Evolutionary conservation across 805 yeast species (phyloP).

Genomic region (Candida fluviatilis): DNA sequence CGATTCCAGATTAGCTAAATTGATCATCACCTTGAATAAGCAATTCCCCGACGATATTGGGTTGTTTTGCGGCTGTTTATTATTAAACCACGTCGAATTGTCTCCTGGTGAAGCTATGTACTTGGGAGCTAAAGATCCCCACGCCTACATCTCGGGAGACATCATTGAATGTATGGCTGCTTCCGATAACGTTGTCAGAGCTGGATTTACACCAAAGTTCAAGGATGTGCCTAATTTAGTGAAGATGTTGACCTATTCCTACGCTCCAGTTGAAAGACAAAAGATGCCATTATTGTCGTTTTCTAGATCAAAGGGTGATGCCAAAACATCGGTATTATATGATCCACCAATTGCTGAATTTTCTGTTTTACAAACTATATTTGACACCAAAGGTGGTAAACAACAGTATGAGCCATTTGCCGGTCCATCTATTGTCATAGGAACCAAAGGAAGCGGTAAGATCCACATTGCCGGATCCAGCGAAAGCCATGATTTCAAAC

Average conservation of each 20-base stretch:
- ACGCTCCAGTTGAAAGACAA: slow-evolving; percentile 88
- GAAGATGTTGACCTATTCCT: slow-evolving; percentile 83
- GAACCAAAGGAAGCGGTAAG: slow-evolving; percentile 76
- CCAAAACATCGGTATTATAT: slow-evolving; percentile 57
- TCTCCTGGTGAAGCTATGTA: slow-evolving; percentile 94
- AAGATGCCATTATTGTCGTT: slow-evolving; percentile 70
- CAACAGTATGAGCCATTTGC: slow-evolving; percentile 58
- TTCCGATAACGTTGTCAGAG: slow-evolving; percentile 95
- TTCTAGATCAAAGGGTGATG: slow-evolving; percentile 61
- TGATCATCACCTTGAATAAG: slow-evolving; percentile 70
- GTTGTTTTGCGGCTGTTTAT: slow-evolving; percentile 88
- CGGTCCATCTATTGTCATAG: slow-evolving; percentile 87
- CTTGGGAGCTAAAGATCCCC: slow-evolving; percentile 95
- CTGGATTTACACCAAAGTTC: slow-evolving; percentile 99
- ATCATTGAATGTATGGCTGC: slow-evolving; percentile 99
- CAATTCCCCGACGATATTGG: slow-evolving; percentile 96
- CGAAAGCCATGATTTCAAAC: slow-evolving; percentile 35
- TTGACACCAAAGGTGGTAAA: slow-evolving; percentile 40
- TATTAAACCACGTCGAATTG: slow-evolving; percentile 83
- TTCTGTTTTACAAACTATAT: slow-evolving; percentile 81
- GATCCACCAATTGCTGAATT: slow-evolving; percentile 98
- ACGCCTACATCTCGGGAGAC: slow-evolving; percentile 95
- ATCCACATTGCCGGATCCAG: slow-evolving; percentile 40
- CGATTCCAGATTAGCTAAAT: slow-evolving; percentile 55
- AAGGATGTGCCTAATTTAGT: slow-evolving; percentile 92